Percentiles rank a stretch among this genome's conserved stretches.
phyloP scores from a whole-genome alignment of 352 stramenopile species.

The Globisporangium camurandrum region DNA sequence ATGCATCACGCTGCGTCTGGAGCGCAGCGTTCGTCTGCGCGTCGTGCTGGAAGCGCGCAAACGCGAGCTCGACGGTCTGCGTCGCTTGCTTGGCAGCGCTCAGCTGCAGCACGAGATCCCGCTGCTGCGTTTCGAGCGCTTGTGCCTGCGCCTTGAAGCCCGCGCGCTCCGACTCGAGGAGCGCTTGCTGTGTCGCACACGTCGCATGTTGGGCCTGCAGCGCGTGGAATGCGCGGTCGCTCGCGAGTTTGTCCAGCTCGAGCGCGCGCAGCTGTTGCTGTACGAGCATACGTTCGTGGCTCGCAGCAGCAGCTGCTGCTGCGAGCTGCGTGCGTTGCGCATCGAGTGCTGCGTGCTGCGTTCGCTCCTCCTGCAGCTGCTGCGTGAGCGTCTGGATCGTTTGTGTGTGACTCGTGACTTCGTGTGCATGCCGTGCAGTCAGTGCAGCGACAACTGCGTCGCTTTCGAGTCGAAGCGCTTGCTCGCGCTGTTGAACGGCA shows the following conservation, averaged over 20 bases:
- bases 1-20: too few relatives aligned
- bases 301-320: too few relatives aligned
- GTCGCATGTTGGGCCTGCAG: slow-evolving; percentile 18
- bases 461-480: slow-evolving; percentile 6
- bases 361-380: slow-evolving; percentile 3
- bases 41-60: slow-evolving; percentile 26
- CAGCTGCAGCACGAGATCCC: slow-evolving; percentile 16
- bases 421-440: neutral
- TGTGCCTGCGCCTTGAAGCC: slow-evolving; percentile 19
- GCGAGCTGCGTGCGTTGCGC: neutral
- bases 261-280: slow-evolving; percentile 11
- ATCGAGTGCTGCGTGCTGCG: too few relatives aligned
- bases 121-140: slow-evolving; percentile 22
- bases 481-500: slow-evolving; percentile 4
- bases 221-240: slow-evolving; percentile 12
- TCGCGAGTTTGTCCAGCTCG: slow-evolving; percentile 9
- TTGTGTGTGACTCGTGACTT: slow-evolving; percentile 6
- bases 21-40: too few relatives aligned
- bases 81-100: slow-evolving; percentile 21
- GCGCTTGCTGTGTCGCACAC: slow-evolving; percentile 17
- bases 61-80: slow-evolving; percentile 20
- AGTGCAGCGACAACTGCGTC: slow-evolving; percentile 3
- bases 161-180: slow-evolving; percentile 22
- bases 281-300: slow-evolving; percentile 10
- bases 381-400: slow-evolving; percentile 3